Base-by-base conservation (phyloP, 192 early-diverging fungal species). In the Backusella australiensis region DNA sequence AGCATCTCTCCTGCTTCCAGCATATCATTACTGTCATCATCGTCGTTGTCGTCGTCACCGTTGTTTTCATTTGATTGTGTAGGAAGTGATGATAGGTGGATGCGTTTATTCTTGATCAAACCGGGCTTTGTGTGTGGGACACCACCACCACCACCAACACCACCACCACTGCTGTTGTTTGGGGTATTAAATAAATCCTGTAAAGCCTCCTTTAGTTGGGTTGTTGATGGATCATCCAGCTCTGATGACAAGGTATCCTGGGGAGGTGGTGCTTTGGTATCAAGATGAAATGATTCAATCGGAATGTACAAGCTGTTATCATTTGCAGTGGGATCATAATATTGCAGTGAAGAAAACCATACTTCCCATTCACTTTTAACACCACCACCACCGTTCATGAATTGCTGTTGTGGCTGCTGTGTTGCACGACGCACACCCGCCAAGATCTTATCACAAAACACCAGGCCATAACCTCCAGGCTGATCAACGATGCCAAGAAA, bases 401-500 rank as follows among this genome's bases (percentile, higher is more conserved):
- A 32, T 32, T 32, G 32, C 1, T 32, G 32, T 3, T 32, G 32
- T 3, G 2, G 2, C 32, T 32, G 32, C 2, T 32, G 32, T 23
- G 26, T 17, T 34, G 19, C 68, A 9, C 66, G 63, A 3, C 81
- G 56, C 6, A 82, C 81, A 49, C 81, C 78, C 2, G 81, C 75
- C 29, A 82, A 52, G 4, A 82, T 70, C n/a, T 74, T 82, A 32
- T 77, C 74, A 23, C 77, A 76, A 39, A 78, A 79, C 0, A 76
- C 77, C 0, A 79, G 23, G 0, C 74, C 74, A 21, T 34, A 32
- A 3, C 78, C 75, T 26, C 65, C 71, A 26, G 53, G 68, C 14
- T 82, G 76, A 38, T 65, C 42, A n/a, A 82, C 56, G 9, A 59
- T 63, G 12, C 81, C 81, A 34, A 82, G 41, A 34, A 78, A 82